Percentiles rank a stretch among this genome's conserved stretches.
Evolutionary conservation across 2,329 filamentous ascomycete species (phyloP).

Genomic region (Pyricularia pennisetigena): DNA sequence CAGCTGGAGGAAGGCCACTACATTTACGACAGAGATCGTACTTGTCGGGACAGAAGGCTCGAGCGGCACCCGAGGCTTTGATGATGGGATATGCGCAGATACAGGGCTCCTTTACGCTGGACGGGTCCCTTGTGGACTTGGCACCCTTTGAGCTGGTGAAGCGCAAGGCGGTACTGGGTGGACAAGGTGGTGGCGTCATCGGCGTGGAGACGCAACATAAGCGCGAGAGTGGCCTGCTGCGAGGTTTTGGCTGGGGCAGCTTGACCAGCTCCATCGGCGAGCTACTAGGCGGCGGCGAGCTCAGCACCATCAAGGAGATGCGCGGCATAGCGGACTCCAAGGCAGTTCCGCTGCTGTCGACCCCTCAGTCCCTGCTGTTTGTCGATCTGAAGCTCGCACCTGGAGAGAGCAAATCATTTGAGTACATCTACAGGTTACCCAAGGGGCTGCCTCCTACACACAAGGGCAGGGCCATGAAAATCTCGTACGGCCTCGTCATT

Average conservation of each 20-base stretch:
- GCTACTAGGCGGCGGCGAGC: conserved; percentile 73
- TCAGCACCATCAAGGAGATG: conserved; percentile 95
- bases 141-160: conserved; percentile 93
- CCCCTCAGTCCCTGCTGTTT: conserved; percentile 90
- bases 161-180: conserved; percentile 80
- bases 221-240: conserved; percentile 69
- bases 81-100: conserved; percentile 99
- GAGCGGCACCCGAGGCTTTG: conserved; percentile 59
- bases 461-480: conserved; percentile 87
- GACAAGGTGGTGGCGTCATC: conserved; percentile 69
- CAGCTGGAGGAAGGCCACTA: conserved; percentile 26
- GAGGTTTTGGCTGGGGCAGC: conserved; percentile 77
- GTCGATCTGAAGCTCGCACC: conserved; percentile 82
- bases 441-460: conserved; percentile 85
- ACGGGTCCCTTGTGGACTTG: conserved; percentile 84
- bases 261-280: conserved; percentile 84
- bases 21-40: conserved; percentile 37
- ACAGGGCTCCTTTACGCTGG: conserved; percentile 82
- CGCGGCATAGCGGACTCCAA: conserved; percentile 77
- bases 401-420: conserved; percentile 80
- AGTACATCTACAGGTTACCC: conserved; percentile 78
- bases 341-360: conserved; percentile 83
- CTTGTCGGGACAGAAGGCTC: conserved; percentile 24
- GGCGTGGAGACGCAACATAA: conserved; percentile 61
- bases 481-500: conserved; percentile 81